These are phyloP conservation scores for Psilocybe cyanescens DNA, from an alignment of 768 basidiomycete species.

Conservation along the genomic window DNA sequence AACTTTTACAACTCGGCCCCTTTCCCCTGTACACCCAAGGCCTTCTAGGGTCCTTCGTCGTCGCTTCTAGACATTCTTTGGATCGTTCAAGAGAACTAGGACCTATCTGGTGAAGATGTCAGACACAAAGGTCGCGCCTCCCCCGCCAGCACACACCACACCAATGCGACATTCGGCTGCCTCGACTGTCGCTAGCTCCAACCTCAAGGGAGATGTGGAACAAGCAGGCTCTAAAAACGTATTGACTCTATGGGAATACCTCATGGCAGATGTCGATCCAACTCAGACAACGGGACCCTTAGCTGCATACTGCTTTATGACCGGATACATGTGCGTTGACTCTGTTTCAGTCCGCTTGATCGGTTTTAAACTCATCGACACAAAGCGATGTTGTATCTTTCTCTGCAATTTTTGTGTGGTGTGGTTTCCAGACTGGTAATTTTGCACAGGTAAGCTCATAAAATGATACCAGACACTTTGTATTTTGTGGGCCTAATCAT, in stretches of 20 bases:
- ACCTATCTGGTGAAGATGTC: background rate
- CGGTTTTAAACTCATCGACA: background rate
- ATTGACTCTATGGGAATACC: slow-evolving; percentile 41
- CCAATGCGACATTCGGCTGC: background rate
- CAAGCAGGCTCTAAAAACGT: slow-evolving; percentile 3
- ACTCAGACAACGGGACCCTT: slow-evolving; percentile 53
- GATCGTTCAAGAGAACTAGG: background rate
- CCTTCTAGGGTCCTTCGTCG: background rate
- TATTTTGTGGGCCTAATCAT: background rate
- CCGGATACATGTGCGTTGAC: slow-evolving; percentile 64
- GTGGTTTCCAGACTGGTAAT: slow-evolving; percentile 85
- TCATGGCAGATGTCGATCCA: slow-evolving; percentile 56
- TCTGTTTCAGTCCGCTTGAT: background rate
- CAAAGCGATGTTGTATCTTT: slow-evolving; percentile 72
- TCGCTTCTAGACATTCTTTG: background rate
- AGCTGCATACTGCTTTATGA: slow-evolving; percentile 77
- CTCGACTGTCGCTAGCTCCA: slow-evolving; percentile 7
- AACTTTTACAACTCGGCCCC: slow-evolving; percentile 9
- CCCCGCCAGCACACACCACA: background rate
- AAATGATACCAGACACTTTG: background rate
- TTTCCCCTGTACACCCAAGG: slow-evolving; percentile 1
- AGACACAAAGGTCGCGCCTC: slow-evolving; percentile 6
- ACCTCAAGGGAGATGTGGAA: slow-evolving; percentile 23
- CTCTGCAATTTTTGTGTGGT: slow-evolving; percentile 83
- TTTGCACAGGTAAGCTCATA: slow-evolving; percentile 57